Percentiles rank a stretch among this genome's conserved stretches.
These are phyloP conservation scores for Dictyostelium firmibasis DNA, from an alignment of 78 protist species.

Conservation along the genomic window DNA sequence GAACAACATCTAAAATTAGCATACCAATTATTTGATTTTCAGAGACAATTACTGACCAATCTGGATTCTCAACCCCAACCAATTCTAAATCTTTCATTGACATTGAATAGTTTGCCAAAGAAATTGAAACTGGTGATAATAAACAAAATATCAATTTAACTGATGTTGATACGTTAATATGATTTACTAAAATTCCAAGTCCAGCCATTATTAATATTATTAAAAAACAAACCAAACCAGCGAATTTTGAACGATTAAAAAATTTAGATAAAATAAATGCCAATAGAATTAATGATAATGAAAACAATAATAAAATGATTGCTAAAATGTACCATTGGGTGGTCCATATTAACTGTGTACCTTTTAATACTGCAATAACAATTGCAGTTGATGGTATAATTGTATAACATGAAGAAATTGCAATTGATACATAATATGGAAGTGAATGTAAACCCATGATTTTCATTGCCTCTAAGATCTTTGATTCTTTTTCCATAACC, in stretches of 20 bases:
- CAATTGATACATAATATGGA: conserved; percentile 1
- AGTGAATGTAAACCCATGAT: conserved; percentile 32
- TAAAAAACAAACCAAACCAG: conserved; percentile 6
- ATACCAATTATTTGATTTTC: conserved; percentile 11
- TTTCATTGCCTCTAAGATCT: conserved; percentile 24
- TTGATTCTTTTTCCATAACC: conserved; percentile 54
- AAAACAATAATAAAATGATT: not conserved
- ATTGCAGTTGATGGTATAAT: not conserved
- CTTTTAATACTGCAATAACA: not conserved
- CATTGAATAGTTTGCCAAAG: not conserved
- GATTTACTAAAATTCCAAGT: not conserved
- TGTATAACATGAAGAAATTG: not conserved
- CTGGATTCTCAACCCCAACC: not conserved
- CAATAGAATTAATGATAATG: not conserved
- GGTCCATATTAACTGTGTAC: not conserved
- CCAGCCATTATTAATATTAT: conserved; percentile 17
- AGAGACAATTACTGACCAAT: not conserved
- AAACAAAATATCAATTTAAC: conserved; percentile 6
- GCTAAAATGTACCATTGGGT: not conserved
- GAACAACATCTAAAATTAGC: conserved; percentile 12
- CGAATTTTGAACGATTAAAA: conserved; percentile 51
- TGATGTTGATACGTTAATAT: not conserved
- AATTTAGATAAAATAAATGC: conserved; percentile 27
- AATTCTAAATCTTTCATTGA: not conserved
- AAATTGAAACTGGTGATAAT: conserved; percentile 18